Evolutionary conservation across 148 eudicot genomes (phyloP), one percentile per base, ranked within the genome.

Genomic region (Heliamphora exappendiculata): DNA sequence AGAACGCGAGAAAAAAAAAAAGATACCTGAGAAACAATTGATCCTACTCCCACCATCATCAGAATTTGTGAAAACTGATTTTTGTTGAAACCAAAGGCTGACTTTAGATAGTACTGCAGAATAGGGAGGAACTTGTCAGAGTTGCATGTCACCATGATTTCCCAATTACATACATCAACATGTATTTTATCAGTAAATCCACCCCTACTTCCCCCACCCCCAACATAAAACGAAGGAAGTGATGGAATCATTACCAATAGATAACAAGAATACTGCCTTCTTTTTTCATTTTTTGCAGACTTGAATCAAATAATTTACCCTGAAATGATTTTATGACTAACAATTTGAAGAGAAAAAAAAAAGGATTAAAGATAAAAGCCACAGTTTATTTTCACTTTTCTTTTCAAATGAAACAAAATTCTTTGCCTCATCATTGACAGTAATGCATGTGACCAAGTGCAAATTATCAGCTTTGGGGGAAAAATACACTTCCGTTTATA

Each of bases 31-130:
- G 96, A 89, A 67, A 91, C 80, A 74, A 93, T 93, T 67, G 96
- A 91, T 74, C 98, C 98, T 45, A 90, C 80, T 76, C 96, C 98
- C 72, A 93, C 98, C 80, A 89, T 79, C 85, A 86, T 86, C 80
- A 88, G 82, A 76, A 93, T 87, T 84, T 93, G 94, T 47, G 98
- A 91, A 75, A 91, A 87, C 69, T 91, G 98, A 69, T 91, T 87
- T 81, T 93, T 93, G 86, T 88, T 75, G 75, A 91, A 93, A 59
- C 96, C 96, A 85, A 93, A 93, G 47, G 88, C 90, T 44, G 98
- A 80, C 86, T 91, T 93, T 76, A 93, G 88, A 77, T 93, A 93
- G 81, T 91, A 93, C 96, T 93, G 89, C 71, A 86, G 63, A 74
- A 54, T 75, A 42, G 42, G 42, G 3, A 79, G 6, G 51, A 57